phyloP scores from a whole-genome alignment of 2,329 filamentous ascomycete species.

The Epichloe elymi region DNA sequence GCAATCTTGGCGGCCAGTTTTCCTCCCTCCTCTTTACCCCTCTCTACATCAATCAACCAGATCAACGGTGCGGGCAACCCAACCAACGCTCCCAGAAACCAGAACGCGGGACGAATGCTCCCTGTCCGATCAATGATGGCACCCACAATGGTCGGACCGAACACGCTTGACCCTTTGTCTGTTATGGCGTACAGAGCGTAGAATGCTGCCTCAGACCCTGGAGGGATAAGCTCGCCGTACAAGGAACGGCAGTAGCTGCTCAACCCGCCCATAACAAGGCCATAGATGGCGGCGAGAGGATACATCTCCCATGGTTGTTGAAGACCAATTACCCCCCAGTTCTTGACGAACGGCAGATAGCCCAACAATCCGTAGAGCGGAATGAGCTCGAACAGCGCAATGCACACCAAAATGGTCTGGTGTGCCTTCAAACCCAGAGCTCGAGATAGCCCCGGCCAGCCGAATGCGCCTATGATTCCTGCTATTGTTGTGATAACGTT shows the following conservation, averaged over 20 bases:
- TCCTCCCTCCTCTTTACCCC: constrained; percentile 56
- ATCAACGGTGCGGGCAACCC: constrained; percentile 75
- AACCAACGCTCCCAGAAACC: constrained; percentile 79
- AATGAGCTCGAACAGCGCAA: constrained; percentile 80
- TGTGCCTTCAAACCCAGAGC: constrained; percentile 58
- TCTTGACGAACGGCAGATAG: constrained; percentile 67
- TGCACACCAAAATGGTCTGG: constrained; percentile 86
- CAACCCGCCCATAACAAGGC: constrained; percentile 84
- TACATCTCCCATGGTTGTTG: constrained; percentile 97
- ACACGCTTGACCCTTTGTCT: constrained; percentile 88
- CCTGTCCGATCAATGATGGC: constrained; percentile 77
- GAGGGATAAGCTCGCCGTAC: constrained; percentile 86
- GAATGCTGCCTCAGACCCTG: constrained; percentile 88
- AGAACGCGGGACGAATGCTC: constrained; percentile 76
- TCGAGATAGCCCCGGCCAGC: constrained; percentile 70
- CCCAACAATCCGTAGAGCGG: constrained; percentile 83
- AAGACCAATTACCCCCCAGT: constrained; percentile 67
- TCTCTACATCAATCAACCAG: constrained; percentile 71
- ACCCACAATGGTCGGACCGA: constrained; percentile 88
- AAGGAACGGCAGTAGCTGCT: constrained; percentile 85
- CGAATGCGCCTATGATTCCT: constrained; percentile 78
- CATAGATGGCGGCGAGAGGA: constrained; percentile 78
- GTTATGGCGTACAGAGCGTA: constrained; percentile 96
- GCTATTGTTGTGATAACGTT: constrained; percentile 80
- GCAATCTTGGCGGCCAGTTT: constrained; percentile 49